Evolutionary conservation across 441 rosid species (phyloP).

Genomic region (Euphorbia schlechtendalii): DNA sequence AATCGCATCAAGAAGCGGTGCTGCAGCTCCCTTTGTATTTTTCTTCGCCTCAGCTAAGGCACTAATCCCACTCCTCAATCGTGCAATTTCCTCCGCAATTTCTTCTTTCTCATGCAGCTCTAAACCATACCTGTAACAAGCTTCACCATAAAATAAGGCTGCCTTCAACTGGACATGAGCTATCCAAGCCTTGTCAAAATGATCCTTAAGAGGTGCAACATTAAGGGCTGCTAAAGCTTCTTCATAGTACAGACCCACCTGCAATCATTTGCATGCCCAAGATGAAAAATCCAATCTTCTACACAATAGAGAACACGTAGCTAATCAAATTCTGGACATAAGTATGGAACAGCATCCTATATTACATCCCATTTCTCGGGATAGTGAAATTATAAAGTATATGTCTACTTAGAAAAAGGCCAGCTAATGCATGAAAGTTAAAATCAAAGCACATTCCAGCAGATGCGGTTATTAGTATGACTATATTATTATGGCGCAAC

Average conservation of each 20-base stretch:
- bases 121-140: slow-evolving; percentile 70
- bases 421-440: background rate
- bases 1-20: slow-evolving; percentile 78
- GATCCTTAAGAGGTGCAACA: slow-evolving; percentile 73
- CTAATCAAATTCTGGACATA: background rate
- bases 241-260: slow-evolving; percentile 90
- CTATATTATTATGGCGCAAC: no score
- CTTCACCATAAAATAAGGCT: slow-evolving; percentile 73
- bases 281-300: background rate
- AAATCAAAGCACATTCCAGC: background rate
- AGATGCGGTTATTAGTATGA: background rate
- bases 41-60: slow-evolving; percentile 73
- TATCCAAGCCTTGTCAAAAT: slow-evolving; percentile 89
- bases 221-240: slow-evolving; percentile 72
- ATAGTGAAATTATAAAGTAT: background rate
- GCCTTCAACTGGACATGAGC: slow-evolving; percentile 89
- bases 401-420: background rate
- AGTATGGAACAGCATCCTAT: background rate
- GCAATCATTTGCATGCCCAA: slow-evolving; percentile 9
- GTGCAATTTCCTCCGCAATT: slow-evolving; percentile 85
- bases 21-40: slow-evolving; percentile 71
- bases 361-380: background rate
- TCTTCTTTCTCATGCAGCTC: slow-evolving; percentile 97
- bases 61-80: slow-evolving; percentile 63
- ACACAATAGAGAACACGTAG: background rate